Evolutionary conservation across 495 filamentous ascomycete genomes (phyloP).

Genomic region (Durotheca rogersii): DNA sequence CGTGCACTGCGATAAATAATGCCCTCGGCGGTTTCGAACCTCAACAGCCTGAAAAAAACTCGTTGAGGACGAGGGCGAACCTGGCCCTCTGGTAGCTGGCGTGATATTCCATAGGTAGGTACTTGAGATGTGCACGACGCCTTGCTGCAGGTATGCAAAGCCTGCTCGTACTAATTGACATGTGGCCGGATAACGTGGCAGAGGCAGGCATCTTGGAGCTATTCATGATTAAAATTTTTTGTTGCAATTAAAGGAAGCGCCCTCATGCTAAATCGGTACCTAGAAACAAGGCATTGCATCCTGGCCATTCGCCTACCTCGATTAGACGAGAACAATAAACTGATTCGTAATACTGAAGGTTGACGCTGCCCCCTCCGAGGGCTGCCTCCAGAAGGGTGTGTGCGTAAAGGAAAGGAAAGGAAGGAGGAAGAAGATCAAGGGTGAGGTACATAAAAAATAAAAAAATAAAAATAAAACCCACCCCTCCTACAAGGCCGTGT

Average conservation of each 20-base stretch:
- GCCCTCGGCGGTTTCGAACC: slow-evolving; percentile 5
- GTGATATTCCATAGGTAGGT: neutral
- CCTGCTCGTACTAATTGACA: too few species aligned
- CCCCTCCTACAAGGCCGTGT: too few species aligned
- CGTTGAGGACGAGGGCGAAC: slow-evolving; percentile 4
- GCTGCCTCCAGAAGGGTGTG: slow-evolving; percentile 19
- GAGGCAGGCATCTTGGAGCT: slow-evolving; percentile 4
- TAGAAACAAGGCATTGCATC: neutral
- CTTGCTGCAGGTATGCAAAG: too few species aligned
- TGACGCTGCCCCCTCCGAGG: slow-evolving; percentile 6
- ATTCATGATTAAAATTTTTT: slow-evolving; percentile 25
- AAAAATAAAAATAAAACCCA: too few species aligned
- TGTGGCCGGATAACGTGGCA: slow-evolving; percentile 31
- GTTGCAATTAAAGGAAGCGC: slow-evolving; percentile 23
- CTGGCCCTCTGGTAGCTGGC: slow-evolving; percentile 11
- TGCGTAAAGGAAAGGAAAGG: slow-evolving; percentile 13
- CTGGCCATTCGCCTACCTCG: slow-evolving; percentile 14
- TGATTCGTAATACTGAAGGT: slow-evolving; percentile 13
- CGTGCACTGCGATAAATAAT: neutral
- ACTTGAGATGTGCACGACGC: too few species aligned
- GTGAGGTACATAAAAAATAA: neutral
- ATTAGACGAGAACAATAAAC: slow-evolving; percentile 15
- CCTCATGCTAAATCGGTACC: slow-evolving; percentile 2
- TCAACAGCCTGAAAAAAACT: slow-evolving; percentile 11
- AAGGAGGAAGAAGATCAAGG: slow-evolving; percentile 10